phyloP scores from a whole-genome alignment of 2,329 filamentous ascomycete species.

The Penicillium aurantiogriseum region DNA sequence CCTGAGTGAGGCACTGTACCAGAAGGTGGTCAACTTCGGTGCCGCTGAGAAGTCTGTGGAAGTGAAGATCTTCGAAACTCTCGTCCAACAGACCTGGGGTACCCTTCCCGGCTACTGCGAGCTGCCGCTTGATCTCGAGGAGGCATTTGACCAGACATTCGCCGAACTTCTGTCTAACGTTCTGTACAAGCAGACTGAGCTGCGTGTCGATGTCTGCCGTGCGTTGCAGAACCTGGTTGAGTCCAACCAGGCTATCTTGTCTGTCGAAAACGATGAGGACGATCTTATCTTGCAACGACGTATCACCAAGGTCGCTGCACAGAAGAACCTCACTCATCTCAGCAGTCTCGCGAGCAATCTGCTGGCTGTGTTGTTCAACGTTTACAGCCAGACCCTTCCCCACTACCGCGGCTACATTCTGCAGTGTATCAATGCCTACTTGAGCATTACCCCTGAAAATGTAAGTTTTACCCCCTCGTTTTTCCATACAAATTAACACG shows the following conservation, averaged over 20 bases:
- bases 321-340: constrained; percentile 78
- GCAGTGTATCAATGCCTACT: constrained; percentile 89
- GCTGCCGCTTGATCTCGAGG: constrained; percentile 72
- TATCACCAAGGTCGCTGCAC: constrained; percentile 70
- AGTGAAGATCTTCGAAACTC: constrained; percentile 94
- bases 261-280: constrained; percentile 66
- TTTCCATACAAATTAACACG: not conserved
- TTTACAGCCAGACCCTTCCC: constrained; percentile 93
- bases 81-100: constrained; percentile 95
- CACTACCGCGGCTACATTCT: constrained; percentile 88
- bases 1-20: constrained; percentile 84
- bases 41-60: constrained; percentile 87
- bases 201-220: constrained; percentile 83
- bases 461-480: constrained; percentile 31
- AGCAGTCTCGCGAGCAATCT: constrained; percentile 80
- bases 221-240: constrained; percentile 84
- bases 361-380: constrained; percentile 96
- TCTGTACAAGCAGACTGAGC: constrained; percentile 84
- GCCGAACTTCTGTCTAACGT: constrained; percentile 89
- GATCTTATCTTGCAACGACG: constrained; percentile 74
- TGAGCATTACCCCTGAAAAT: constrained; percentile 76
- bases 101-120: constrained; percentile 93
- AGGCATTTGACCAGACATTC: constrained; percentile 81
- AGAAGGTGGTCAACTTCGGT: constrained; percentile 80
- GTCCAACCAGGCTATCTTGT: constrained; percentile 79